These are phyloP conservation scores for Hyparrhenia diplandra DNA, from an alignment of 176 grass and related monocot genomes.

Conservation along the genomic window DNA sequence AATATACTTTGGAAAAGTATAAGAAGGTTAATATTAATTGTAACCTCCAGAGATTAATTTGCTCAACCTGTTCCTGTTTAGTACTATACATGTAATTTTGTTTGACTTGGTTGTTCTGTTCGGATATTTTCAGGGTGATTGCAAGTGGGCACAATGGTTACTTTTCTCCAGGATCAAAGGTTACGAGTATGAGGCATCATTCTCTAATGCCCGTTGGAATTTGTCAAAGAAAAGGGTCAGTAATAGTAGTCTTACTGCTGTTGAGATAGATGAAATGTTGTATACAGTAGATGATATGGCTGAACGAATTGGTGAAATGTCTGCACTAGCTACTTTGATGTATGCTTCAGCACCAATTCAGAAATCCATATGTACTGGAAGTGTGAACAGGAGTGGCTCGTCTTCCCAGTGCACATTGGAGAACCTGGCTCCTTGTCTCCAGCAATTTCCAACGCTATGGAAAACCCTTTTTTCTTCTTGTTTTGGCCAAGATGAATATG, in stretches of 20 bases:
- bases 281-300: conserved; percentile 82
- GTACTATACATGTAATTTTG: not conserved
- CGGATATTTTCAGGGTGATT: conserved; percentile 66
- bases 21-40: conserved; percentile 5
- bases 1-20: conserved; percentile 17
- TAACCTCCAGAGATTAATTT: conserved; percentile 22
- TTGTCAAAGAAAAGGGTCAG: conserved; percentile 47
- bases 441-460: conserved; percentile 75
- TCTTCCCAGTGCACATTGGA: conserved; percentile 82
- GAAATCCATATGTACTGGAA: conserved; percentile 74
- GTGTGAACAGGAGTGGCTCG: conserved; percentile 64
- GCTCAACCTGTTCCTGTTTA: conserved; percentile 18
- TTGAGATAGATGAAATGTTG: conserved; percentile 79
- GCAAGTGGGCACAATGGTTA: conserved; percentile 91
- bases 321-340: conserved; percentile 93
- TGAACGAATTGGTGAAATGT: conserved; percentile 73
- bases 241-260: conserved; percentile 41
- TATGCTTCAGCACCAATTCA: conserved; percentile 80
- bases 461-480: conserved; percentile 67
- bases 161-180: conserved; percentile 83
- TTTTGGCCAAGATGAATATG: conserved; percentile 69
- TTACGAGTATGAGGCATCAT: conserved; percentile 83
- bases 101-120: conserved; percentile 19
- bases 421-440: conserved; percentile 60
- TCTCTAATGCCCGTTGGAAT: conserved; percentile 80